Evolutionary conservation across 129 eudicot genomes (phyloP).

Genomic region (Centrapalus pauciflorus): DNA sequence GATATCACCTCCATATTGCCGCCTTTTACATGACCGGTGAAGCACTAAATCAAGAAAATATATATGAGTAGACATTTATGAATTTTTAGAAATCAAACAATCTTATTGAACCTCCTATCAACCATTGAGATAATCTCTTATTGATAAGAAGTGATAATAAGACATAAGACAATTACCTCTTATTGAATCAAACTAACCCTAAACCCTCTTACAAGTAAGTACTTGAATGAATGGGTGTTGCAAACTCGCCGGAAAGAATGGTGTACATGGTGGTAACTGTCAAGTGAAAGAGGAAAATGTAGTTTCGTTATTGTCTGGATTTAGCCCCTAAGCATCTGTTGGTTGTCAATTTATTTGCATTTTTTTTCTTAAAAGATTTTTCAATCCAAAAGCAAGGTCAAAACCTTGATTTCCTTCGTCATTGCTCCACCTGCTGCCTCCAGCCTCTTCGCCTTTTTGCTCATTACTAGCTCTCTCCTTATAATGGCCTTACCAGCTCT

Average conservation of each 20-base stretch:
- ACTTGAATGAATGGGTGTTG: too few relatives aligned
- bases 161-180: too few relatives aligned
- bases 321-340: background rate
- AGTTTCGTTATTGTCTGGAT: background rate
- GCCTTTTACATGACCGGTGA: too few relatives aligned
- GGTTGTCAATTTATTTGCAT: background rate
- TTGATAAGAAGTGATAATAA: too few relatives aligned
- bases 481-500: background rate
- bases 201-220: too few relatives aligned
- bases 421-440: background rate
- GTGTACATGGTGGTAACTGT: constrained; percentile 8
- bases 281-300: background rate
- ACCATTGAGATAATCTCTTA: too few relatives aligned
- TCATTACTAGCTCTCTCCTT: background rate
- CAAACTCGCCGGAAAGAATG: constrained; percentile 8
- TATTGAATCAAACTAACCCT: background rate
- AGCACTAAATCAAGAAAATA: too few relatives aligned
- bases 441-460: background rate
- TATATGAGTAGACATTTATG: too few relatives aligned
- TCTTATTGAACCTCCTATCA: too few relatives aligned
- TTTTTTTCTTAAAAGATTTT: background rate
- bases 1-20: too few relatives aligned
- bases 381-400: background rate
- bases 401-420: background rate
- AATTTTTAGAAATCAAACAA: too few relatives aligned